These are phyloP conservation scores for Theobroma cacao DNA, from an alignment of 345 rosid genomes.

Conservation along the genomic window DNA sequence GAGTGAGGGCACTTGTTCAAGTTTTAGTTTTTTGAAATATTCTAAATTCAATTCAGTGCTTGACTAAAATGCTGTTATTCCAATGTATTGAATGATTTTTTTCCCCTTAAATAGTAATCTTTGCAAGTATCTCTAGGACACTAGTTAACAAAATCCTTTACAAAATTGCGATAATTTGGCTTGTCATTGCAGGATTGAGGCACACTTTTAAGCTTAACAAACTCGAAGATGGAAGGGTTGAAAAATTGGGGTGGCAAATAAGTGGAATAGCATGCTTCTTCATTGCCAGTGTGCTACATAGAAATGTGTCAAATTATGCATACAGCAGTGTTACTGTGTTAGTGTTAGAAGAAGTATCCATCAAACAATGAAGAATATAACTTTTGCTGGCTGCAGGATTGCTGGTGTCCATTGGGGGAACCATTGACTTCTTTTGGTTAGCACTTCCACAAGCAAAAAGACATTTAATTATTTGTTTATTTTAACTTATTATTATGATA, in stretches of 20 bases:
- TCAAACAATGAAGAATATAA: background rate
- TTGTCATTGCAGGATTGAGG: background rate
- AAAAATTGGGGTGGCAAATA: background rate
- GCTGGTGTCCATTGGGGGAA: background rate
- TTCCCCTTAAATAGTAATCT: background rate
- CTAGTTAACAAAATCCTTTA: background rate
- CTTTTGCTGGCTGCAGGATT: background rate
- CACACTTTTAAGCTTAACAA: background rate
- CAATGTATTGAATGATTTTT: too few species aligned
- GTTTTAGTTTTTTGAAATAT: background rate
- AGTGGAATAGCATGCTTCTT: background rate
- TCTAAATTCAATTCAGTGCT: background rate
- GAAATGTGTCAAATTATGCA: background rate
- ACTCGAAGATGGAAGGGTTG: background rate
- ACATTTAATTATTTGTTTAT: too few species aligned
- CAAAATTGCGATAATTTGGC: background rate
- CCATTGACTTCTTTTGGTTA: too few species aligned
- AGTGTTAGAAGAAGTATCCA: too few species aligned
- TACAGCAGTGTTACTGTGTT: background rate
- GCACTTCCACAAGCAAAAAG: too few species aligned
- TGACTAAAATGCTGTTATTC: background rate
- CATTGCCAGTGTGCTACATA: background rate
- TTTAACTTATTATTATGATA: too few species aligned
- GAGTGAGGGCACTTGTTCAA: too few species aligned
- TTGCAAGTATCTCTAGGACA: background rate